Conservation (phyloP, 2,329 filamentous ascomycete species). For the Falciphora oryzae region DNA sequence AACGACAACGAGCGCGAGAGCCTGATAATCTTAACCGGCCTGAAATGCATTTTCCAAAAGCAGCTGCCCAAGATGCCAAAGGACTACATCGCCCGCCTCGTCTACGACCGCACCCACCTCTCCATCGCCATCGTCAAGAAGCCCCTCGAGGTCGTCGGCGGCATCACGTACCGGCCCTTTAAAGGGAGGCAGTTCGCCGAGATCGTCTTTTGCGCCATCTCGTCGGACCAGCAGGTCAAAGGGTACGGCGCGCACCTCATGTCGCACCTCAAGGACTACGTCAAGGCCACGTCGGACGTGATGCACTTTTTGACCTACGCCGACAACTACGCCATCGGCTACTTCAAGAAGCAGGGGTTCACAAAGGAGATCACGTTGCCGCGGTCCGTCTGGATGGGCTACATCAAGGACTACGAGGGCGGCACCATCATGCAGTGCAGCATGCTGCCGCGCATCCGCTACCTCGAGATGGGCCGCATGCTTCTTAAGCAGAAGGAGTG, state of each 20-base stretch:
- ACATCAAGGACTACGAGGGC: conserved; percentile 76
- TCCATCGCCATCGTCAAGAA: conserved; percentile 73
- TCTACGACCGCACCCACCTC: conserved; percentile 69
- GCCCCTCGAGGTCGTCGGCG: conserved; percentile 59
- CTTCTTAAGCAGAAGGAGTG: conserved; percentile 70
- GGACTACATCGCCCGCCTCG: conserved; percentile 69
- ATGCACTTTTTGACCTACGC: conserved; percentile 78
- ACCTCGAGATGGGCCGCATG: conserved; percentile 65
- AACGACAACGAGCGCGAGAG: conserved; percentile 64
- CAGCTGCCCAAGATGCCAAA: conserved; percentile 77
- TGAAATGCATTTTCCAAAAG: conserved; percentile 76
- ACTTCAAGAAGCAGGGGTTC: conserved; percentile 76
- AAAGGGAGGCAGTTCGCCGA: conserved; percentile 66
- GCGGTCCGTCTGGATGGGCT: conserved; percentile 70
- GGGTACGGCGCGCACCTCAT: conserved; percentile 73
- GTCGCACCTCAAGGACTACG: conserved; percentile 72
- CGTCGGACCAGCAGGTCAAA: conserved; percentile 72
- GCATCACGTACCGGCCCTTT: conserved; percentile 71
- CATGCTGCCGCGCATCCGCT: conserved; percentile 69
- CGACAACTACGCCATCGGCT: conserved; percentile 74
- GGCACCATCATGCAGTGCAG: conserved; percentile 76
- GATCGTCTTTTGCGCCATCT: conserved; percentile 74
- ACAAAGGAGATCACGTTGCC: conserved; percentile 73
- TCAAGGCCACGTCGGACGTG: conserved; percentile 68
- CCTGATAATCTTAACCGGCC: conserved; percentile 65